Conservation (phyloP, 768 basidiomycete genomes). For the Trametes cinnabarina region DNA sequence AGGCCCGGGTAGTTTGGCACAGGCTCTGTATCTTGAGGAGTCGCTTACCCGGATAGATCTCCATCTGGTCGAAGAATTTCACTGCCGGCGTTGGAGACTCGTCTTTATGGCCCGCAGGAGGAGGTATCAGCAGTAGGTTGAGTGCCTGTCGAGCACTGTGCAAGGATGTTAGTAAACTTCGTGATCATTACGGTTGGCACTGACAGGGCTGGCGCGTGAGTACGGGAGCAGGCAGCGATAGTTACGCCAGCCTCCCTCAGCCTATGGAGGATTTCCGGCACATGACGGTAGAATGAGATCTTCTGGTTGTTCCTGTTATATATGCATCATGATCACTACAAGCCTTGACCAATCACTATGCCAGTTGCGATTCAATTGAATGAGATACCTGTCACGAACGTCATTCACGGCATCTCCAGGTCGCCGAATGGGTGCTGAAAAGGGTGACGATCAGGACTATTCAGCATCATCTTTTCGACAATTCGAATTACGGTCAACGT, state of each 20-base stretch:
- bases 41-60: constrained; percentile 78
- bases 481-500: constrained; percentile 58
- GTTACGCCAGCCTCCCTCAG: constrained; percentile 48
- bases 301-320: constrained; percentile 45
- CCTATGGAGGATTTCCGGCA: constrained; percentile 67
- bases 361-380: too few species aligned
- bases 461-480: too few species aligned
- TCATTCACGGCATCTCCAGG: constrained; percentile 44
- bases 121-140: constrained; percentile 54
- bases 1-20: too few species aligned
- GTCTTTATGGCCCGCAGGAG: constrained; percentile 32
- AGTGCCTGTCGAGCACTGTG: constrained; percentile 74
- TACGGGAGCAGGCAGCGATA: constrained; percentile 76
- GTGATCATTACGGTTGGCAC: neutral
- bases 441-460: too few species aligned
- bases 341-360: neutral
- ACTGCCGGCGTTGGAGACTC: constrained; percentile 45
- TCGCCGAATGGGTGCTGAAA: constrained; percentile 51
- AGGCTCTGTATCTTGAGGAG: constrained; percentile 10
- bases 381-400: constrained; percentile 48
- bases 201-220: constrained; percentile 64
- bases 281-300: constrained; percentile 75
- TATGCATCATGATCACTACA: neutral
- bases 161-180: neutral
- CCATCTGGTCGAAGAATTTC: constrained; percentile 64